Base-by-base conservation (phyloP, 2,329 filamentous ascomycete genomes). In the Diaporthe ilicicola region DNA sequence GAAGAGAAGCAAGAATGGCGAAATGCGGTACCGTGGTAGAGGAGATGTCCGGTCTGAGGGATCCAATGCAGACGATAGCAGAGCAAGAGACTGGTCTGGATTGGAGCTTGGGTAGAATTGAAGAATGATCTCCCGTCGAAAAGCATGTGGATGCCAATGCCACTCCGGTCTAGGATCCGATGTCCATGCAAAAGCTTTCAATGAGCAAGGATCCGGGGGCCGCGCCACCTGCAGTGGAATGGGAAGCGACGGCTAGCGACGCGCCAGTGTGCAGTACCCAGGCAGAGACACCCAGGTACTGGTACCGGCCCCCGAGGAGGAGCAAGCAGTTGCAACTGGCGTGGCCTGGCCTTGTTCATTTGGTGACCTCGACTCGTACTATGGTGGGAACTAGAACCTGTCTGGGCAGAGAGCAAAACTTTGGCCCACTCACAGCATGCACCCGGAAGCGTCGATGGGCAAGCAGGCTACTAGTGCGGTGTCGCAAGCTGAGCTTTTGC, bases 61-160 rank as follows among this genome's bases (percentile, higher is more conserved):
- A 53, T 39, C 29, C 27, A 46, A 55, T 53, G 65, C 34, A 54
- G 53, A 39, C 39, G 66, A 56, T 56, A 56, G 56, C 37, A 64
- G 48, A 34, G 34, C 48, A 48, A 46, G 24, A 22, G 48, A 17
- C 46, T 59, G 32, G 32, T 34, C 32, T 34, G 32, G 32, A 34
- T 34, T 34, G 53, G 61, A 67, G 46, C 27, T 59, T 37, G 27
- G 27, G 48, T 55, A 19, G 32, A 27, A 32, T 53, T 19, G 42
- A 37, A 42, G 46, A 53, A 65, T 29, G 69, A 50, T 46, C 69
- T 70, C 61, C 53, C 44, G 69, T 42, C 34, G 55, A 69, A 69
- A 69, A 69, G 61, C 69, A 70, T 67, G 69, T 70, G 61, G 51
- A 56, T 56, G 50, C 69, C 48, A 61, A 51, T 34, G 39, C 53